A percentile compares a stretch with the other conserved stretches of the same genome.
phyloP scores from a whole-genome alignment of 192 early-diverging fungal genomes.

The Backusella morwellensis region DNA sequence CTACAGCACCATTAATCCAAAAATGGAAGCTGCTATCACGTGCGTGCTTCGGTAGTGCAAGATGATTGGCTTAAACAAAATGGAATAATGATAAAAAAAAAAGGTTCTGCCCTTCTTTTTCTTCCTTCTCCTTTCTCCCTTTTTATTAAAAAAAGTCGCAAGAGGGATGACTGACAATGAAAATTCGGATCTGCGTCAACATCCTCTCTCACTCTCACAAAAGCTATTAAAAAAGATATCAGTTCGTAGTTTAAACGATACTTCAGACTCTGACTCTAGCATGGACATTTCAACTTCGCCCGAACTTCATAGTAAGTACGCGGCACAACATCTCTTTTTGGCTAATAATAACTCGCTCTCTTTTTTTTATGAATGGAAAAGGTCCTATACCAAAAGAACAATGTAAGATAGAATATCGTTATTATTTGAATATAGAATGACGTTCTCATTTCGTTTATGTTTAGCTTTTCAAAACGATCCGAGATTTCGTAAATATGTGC shows the following conservation, averaged over 20 bases:
- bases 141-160: neutral
- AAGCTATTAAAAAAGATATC: conserved; percentile 14
- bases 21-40: neutral
- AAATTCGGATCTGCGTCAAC: neutral
- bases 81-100: neutral
- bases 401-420: neutral
- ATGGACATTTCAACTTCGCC: neutral
- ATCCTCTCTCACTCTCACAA: conserved; percentile 4
- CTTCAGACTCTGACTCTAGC: neutral
- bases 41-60: neutral
- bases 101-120: neutral
- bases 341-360: too few species aligned
- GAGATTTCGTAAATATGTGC: conserved; percentile 80
- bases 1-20: neutral
- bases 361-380: neutral
- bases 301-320: neutral
- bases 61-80: neutral
- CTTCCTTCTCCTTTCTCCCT: neutral
- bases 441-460: neutral
- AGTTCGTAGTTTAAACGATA: neutral
- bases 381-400: neutral
- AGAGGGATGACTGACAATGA: conserved; percentile 16
- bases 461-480: conserved; percentile 56
- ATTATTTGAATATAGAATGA: too few species aligned
- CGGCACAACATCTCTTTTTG: neutral